Evolutionary conservation across 2,329 filamentous ascomycete species (phyloP).

Genomic region (Penicillium verrucosum): DNA sequence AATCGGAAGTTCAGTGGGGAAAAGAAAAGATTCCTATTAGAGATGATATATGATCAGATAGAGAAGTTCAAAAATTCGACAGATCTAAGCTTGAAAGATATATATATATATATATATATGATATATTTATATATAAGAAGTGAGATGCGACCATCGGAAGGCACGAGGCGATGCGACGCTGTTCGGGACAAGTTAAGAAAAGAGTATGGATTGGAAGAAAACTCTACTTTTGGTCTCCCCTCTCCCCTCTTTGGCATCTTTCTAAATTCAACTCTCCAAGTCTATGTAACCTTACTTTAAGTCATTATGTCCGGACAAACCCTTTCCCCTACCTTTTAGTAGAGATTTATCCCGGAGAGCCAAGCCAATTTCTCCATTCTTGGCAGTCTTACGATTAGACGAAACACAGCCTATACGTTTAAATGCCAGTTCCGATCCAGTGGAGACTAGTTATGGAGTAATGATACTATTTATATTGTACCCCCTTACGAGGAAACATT

Average conservation of each 20-base stretch:
- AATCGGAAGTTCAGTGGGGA: not conserved
- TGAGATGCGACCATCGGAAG: conserved; percentile 36
- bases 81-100: not conserved
- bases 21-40: not conserved
- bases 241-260: not conserved
- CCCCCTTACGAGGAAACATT: conserved; percentile 1
- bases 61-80: not conserved
- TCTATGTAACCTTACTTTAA: conserved; percentile 25
- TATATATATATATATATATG: no score
- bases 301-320: conserved; percentile 9
- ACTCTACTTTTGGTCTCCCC: not conserved
- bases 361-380: conserved; percentile 4
- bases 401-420: conserved; percentile 7
- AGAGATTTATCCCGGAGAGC: not conserved
- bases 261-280: conserved; percentile 4
- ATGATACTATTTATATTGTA: not conserved
- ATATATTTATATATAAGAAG: not conserved
- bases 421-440: conserved; percentile 1
- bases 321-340: conserved; percentile 2
- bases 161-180: conserved; percentile 37
- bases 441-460: not conserved
- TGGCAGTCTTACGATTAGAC: conserved; percentile 4
- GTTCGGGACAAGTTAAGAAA: conserved; percentile 15
- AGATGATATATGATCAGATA: not conserved
- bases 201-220: conserved; percentile 5